A percentile compares a stretch with the other conserved stretches of the same genome.
These are phyloP conservation scores for Monilinia laxa DNA, from an alignment of 2,329 filamentous ascomycete species.

Conservation along the genomic window DNA sequence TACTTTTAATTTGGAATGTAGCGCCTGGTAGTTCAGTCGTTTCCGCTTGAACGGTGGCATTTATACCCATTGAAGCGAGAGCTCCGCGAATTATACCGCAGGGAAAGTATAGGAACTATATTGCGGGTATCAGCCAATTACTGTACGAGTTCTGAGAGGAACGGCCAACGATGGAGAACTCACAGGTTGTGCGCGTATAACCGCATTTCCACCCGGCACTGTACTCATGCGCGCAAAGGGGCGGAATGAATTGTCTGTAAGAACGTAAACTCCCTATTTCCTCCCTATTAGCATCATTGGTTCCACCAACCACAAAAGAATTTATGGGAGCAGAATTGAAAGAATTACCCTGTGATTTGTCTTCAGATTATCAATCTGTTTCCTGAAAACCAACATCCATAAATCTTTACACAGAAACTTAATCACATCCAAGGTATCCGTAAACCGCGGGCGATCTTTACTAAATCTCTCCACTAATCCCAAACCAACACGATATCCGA, in stretches of 20 bases:
- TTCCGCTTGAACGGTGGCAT: conserved; percentile 88
- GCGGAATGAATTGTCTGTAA: conserved; percentile 90
- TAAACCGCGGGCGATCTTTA: conserved; percentile 80
- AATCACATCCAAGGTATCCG: conserved; percentile 90
- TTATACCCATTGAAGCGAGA: conserved; percentile 87
- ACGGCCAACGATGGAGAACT: conserved; percentile 38
- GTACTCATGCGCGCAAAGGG: conserved; percentile 89
- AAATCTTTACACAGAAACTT: conserved; percentile 99
- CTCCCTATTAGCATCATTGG: conserved; percentile 23
- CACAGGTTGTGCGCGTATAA: conserved; percentile 77
- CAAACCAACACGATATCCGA: conserved; percentile 90
- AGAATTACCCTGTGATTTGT: conserved; percentile 81
- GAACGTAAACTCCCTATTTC: conserved; percentile 81
- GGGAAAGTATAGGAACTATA: conserved; percentile 88
- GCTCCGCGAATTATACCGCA: conserved; percentile 90
- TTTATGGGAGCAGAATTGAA: neutral
- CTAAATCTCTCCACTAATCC: conserved; percentile 89
- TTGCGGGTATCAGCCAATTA: conserved; percentile 8
- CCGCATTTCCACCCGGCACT: conserved; percentile 69
- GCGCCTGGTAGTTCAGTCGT: conserved; percentile 81
- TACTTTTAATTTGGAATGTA: conserved; percentile 93
- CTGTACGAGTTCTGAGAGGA: neutral
- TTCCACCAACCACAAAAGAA: neutral
- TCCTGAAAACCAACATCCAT: conserved; percentile 90
- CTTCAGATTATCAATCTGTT: conserved; percentile 98